A percentile compares a stretch with the other conserved stretches of the same genome.
Evolutionary conservation across 345 rosid genomes (phyloP).

Genomic region (Microcos paniculata): DNA sequence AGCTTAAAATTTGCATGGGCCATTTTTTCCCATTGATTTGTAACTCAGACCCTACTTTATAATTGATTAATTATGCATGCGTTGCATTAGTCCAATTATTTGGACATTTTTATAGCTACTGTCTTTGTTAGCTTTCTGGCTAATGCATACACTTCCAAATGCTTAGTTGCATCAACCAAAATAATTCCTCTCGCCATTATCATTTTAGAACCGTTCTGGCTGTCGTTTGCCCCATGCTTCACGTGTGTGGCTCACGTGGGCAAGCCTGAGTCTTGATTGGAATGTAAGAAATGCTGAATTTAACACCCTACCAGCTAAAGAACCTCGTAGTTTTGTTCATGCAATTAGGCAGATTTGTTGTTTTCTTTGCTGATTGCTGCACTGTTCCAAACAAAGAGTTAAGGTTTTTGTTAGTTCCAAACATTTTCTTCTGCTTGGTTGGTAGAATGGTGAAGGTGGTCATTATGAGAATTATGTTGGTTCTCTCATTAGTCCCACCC

Average conservation of each 20-base stretch:
- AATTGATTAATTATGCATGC: slow-evolving; percentile 13
- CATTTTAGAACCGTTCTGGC: neutral
- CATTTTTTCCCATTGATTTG: neutral
- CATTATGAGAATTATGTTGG: neutral
- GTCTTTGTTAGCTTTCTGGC: slow-evolving; percentile 9
- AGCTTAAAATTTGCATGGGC: neutral
- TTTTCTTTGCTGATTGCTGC: neutral
- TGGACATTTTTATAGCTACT: neutral
- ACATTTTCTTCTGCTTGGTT: neutral
- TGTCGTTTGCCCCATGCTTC: neutral
- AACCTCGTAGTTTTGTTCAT: neutral
- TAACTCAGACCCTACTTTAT: slow-evolving; percentile 16
- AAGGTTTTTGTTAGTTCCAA: neutral
- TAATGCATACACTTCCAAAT: neutral
- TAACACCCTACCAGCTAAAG: neutral
- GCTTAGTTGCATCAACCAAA: neutral
- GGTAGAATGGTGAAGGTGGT: neutral
- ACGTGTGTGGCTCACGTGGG: neutral
- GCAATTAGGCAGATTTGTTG: neutral
- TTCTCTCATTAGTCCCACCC: neutral
- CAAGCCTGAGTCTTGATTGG: neutral
- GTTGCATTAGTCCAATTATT: slow-evolving; percentile 6
- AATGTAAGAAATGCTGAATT: neutral
- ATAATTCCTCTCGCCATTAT: neutral
- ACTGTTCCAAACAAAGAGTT: neutral